Evolutionary conservation across 2,329 filamentous ascomycete species (phyloP).

Genomic region (Phaeomoniella chlamydospora): DNA sequence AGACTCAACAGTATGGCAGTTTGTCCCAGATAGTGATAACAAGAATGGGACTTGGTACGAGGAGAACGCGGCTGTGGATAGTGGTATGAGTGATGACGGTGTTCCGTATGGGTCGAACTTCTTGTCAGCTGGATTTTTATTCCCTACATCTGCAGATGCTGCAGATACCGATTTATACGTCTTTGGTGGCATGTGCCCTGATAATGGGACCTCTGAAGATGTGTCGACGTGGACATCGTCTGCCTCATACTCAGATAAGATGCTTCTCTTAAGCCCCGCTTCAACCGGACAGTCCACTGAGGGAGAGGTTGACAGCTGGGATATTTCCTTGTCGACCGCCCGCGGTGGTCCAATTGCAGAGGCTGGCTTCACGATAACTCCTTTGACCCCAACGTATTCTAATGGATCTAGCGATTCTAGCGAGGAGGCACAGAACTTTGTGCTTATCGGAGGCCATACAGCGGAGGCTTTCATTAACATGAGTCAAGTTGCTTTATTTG

Average conservation of each 20-base stretch:
- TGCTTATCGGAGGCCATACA: conserved; percentile 78
- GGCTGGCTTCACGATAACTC: conserved; percentile 75
- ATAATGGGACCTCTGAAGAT: conserved; percentile 24
- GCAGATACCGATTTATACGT: conserved; percentile 45
- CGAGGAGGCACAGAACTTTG: conserved; percentile 62
- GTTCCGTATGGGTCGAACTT: conserved; percentile 36
- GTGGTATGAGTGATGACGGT: conserved; percentile 17
- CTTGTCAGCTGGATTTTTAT: conserved; percentile 48
- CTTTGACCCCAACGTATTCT: conserved; percentile 54
- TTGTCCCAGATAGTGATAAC: conserved; percentile 31
- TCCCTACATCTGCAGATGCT: conserved; percentile 46
- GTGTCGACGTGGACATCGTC: conserved; percentile 45
- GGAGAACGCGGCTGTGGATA: conserved; percentile 18
- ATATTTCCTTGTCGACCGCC: conserved; percentile 31
- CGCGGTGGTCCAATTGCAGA: conserved; percentile 60
- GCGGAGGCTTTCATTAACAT: conserved; percentile 79
- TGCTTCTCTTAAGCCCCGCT: conserved; percentile 51
- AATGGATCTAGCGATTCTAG: conserved; percentile 47
- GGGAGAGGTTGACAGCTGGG: conserved; percentile 17
- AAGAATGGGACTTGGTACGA: conserved; percentile 37
- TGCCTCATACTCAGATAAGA: conserved; percentile 66
- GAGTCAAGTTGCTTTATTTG: conserved; percentile 79
- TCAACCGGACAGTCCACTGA: conserved; percentile 10
- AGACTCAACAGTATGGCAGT: conserved; percentile 53
- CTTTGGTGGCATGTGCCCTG: conserved; percentile 84